Evolutionary conservation across 2,329 filamentous ascomycete species (phyloP), one percentile per base, ranked within the genome.

Genomic region (Clonostachys byssicola): DNA sequence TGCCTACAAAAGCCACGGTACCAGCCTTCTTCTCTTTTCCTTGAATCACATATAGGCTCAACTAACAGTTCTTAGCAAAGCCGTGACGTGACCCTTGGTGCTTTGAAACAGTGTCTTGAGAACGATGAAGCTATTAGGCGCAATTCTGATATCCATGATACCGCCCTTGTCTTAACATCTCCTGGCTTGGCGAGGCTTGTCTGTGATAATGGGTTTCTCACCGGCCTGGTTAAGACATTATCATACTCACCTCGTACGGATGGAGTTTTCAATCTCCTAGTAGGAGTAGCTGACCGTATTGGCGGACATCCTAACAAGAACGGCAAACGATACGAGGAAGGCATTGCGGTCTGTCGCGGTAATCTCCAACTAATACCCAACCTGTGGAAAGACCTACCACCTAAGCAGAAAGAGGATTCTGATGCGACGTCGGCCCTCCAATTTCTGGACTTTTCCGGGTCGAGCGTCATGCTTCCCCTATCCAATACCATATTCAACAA

Each of bases 401-500:
- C 59, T 17, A 57, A 50, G 44, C 52, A 57, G 6, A 52, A 45
- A 14, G 55, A 60, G n/a, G 60, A 66, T 30, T 50, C 54, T 6
- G 68, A 72, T 17, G 57, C 56, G 13, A 63, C 68, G 4, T 62
- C 73, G 9, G 68, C 67, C 14, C 55, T 80, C 7, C 69, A 66
- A 0, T 68, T 78, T 43, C 51, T 63, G 16, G 17, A n/a, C 36
- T 18, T 39, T 39, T n/a, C 36, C n/a, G 14, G 17, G 36, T n/a
- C 64, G 4, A 30, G 34, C 7, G 62, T 77, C 46, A 80, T 74
- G 6, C 49, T 92, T 3, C 88, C 88, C 3, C 68, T 94, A 23
- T 85, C 89, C 39, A 89, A 90, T 57, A 95, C 89, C 0, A 69
- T 90, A 7, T 94, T 94, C 59, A 79, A 83, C 38, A 92, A 85